Conservation (phyloP, 2,329 filamentous ascomycete genomes). For the Fusarium sp. region DNA sequence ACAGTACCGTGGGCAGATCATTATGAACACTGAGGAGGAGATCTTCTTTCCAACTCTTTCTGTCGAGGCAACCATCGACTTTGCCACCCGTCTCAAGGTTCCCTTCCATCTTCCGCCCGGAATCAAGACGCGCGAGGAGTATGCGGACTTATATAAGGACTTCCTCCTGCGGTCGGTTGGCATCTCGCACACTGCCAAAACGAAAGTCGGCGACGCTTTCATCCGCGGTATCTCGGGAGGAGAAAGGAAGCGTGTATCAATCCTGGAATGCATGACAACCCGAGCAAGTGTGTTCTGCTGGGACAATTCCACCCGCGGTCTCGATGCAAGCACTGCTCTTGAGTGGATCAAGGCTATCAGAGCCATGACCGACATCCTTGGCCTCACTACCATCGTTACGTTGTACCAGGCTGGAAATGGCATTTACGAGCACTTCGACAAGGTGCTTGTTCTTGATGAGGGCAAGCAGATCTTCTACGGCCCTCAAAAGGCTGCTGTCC, state of each 20-base stretch:
- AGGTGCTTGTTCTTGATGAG: slow-evolving; percentile 75
- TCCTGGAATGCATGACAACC: slow-evolving; percentile 71
- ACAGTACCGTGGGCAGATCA: slow-evolving; percentile 67
- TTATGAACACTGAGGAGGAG: slow-evolving; percentile 79
- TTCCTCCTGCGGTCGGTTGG: slow-evolving; percentile 68
- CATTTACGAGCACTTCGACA: slow-evolving; percentile 76
- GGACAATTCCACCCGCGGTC: slow-evolving; percentile 74
- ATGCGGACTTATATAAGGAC: slow-evolving; percentile 58
- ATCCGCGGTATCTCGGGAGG: slow-evolving; percentile 75
- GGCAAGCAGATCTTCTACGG: slow-evolving; percentile 75
- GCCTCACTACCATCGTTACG: slow-evolving; percentile 70
- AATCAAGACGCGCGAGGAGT: slow-evolving; percentile 55
- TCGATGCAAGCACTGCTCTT: slow-evolving; percentile 73
- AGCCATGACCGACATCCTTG: slow-evolving; percentile 70
- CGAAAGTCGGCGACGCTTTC: slow-evolving; percentile 74
- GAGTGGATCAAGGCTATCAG: slow-evolving; percentile 69
- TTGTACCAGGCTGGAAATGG: slow-evolving; percentile 77
- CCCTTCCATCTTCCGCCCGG: slow-evolving; percentile 60
- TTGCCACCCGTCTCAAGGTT: slow-evolving; percentile 71
- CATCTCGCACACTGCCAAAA: slow-evolving; percentile 69
- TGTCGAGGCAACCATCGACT: slow-evolving; percentile 76
- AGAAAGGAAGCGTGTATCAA: slow-evolving; percentile 75
- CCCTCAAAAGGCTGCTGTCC: slow-evolving; percentile 64
- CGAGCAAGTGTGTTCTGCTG: slow-evolving; percentile 70
- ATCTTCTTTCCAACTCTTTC: slow-evolving; percentile 73